phyloP scores from a whole-genome alignment of 1,284 basidiomycete genomes.

The Leccinum pachyderme region DNA sequence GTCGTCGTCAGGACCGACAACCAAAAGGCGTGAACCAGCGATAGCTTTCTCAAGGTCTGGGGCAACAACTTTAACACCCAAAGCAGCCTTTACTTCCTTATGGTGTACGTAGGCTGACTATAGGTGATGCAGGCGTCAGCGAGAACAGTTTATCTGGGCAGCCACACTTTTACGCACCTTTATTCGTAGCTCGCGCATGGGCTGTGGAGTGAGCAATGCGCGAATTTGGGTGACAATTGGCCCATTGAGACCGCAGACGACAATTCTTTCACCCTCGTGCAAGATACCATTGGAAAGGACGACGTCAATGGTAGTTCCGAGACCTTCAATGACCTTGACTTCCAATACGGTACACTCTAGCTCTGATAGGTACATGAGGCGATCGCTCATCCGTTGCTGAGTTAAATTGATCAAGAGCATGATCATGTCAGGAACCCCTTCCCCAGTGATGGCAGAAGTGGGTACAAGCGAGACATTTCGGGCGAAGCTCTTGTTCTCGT shows the following conservation, averaged over 20 bases:
- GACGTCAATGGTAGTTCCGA: slow-evolving; percentile 98
- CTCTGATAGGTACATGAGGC: slow-evolving; percentile 97
- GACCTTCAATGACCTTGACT: slow-evolving; percentile 98
- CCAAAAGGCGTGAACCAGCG: slow-evolving; percentile 92
- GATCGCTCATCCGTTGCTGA: slow-evolving; percentile 96
- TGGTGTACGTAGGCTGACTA: slow-evolving; percentile 97
- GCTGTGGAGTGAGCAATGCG: slow-evolving; percentile 95
- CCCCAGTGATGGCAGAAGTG: slow-evolving; percentile 96
- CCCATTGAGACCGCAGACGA: slow-evolving; percentile 96
- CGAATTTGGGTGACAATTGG: slow-evolving; percentile 96
- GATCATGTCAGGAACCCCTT: slow-evolving; percentile 99
- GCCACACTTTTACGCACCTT: slow-evolving; percentile 62
- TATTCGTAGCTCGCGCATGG: slow-evolving; percentile 92
- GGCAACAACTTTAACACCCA: slow-evolving; percentile 96
- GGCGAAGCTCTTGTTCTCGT: slow-evolving; percentile 96
- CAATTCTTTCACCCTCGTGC: slow-evolving; percentile 91
- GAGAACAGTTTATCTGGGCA: slow-evolving; percentile 1
- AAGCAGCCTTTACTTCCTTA: slow-evolving; percentile 96
- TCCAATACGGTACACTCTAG: slow-evolving; percentile 99
- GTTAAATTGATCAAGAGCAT: slow-evolving; percentile 97
- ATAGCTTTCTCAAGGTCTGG: slow-evolving; percentile 99
- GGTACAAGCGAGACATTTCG: slow-evolving; percentile 96
- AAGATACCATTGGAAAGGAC: slow-evolving; percentile 95
- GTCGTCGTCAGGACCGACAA: slow-evolving; percentile 92
- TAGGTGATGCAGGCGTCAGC: background rate